Base-by-base conservation (phyloP, 306 rosid species). In the Vigna trinervia region DNA sequence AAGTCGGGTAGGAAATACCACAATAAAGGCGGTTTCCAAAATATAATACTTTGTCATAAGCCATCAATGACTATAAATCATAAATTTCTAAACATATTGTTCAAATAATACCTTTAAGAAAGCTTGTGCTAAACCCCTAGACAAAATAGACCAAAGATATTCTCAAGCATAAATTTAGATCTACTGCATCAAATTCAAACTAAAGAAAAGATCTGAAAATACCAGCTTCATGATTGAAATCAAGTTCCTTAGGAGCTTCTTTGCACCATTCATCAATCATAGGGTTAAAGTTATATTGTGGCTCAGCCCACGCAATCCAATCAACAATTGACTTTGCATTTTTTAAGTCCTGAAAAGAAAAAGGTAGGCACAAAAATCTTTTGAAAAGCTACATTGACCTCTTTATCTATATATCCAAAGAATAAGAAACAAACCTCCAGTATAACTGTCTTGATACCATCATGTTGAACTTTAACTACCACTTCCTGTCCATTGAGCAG, bases 301-400 rank as follows among this genome's bases (percentile, higher is more conserved):
- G 99, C 76, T 96, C 98, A 1, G 94, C 98, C 99, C 99, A 96
- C 56, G 96, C 98, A 90, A 93, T 88, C 99, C 99, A 96, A 85
- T 96, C 99, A 74, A 86, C 87, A 76, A 96, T 84, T 73, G 96
- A 68, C 89, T 96, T 96, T 0, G 99, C 98, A 91, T 89, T 96
- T 86, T 88, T 93, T 81, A 96, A 86, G 85, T 96, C 99, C 99
- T 96, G 88, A 81, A 82, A 70, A 78, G 38, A 41, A 82, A 46
- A 77, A 82, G 15, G 65, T 7, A 77, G 22, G 76, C 50, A 62
- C 69, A 80, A 73, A 12, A 73, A 63, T 57, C 52, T 77, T 70
- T 56, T 68, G 64, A 65, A 73, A 65, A 34, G 78, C 73, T 74
- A 64, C 36, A 69, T 61, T 74, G 65, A 85, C 43, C 62, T 74